Conservation (phyloP, 495 filamentous ascomycete species). For the Xylaria nigripes region DNA sequence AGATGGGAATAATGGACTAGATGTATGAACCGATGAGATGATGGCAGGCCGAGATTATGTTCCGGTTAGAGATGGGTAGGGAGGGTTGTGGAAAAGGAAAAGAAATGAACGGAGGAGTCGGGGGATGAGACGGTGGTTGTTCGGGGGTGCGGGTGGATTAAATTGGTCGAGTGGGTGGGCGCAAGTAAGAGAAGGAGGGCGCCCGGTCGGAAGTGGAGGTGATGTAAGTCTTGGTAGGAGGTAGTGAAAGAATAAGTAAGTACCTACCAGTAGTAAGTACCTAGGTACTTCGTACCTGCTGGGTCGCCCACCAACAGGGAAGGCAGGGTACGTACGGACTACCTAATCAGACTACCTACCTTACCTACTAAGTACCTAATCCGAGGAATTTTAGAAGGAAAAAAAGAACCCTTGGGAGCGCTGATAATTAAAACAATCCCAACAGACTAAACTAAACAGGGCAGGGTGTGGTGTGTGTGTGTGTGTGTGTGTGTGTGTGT, state of each 20-base stretch:
- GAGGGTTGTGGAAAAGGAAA: constrained; percentile 16
- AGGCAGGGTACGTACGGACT: no score
- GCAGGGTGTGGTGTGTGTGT: not conserved
- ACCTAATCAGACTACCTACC: no score
- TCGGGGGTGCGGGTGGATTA: constrained; percentile 26
- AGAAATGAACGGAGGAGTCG: constrained; percentile 24
- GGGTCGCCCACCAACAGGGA: no score
- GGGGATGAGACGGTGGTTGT: constrained; percentile 25
- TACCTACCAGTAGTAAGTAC: no score
- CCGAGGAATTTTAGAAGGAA: not conserved
- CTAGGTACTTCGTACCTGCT: no score
- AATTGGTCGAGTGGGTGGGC: constrained; percentile 17
- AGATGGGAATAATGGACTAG: not conserved
- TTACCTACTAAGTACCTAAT: no score
- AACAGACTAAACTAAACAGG: not conserved
- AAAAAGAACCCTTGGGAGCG: not conserved
- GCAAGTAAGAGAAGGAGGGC: constrained; percentile 9
- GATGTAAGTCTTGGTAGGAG: constrained; percentile 8
- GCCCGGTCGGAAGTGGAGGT: constrained; percentile 14
- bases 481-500: not conserved
- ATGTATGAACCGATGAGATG: not conserved
- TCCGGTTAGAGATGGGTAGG: constrained; percentile 17
- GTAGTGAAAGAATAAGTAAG: no score
- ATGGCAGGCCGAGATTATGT: constrained; percentile 18
- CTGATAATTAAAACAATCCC: not conserved